Evolutionary conservation across 2,329 filamentous ascomycete genomes (phyloP).

Genomic region (Fusarium neocosmosporiellum): DNA sequence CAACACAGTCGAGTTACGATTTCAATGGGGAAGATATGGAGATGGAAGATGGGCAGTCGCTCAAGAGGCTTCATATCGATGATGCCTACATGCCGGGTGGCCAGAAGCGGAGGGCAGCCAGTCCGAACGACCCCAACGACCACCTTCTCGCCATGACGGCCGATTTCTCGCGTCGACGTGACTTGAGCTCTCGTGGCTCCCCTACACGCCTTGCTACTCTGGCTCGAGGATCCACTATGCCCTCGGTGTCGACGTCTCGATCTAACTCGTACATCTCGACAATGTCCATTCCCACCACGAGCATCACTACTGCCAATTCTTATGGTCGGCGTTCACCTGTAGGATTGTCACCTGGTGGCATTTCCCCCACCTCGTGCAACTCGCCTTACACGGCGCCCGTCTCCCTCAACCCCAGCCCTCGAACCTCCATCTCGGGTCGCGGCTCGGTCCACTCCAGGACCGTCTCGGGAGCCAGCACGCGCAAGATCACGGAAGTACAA

Average conservation of each 20-base stretch:
- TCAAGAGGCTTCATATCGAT: conserved; percentile 64
- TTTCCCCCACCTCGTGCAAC: conserved; percentile 62
- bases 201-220: conserved; percentile 62
- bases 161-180: conserved; percentile 61
- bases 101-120: conserved; percentile 67
- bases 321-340: conserved; percentile 61
- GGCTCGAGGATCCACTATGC: conserved; percentile 56
- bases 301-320: conserved; percentile 56
- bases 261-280: conserved; percentile 62
- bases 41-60: conserved; percentile 62
- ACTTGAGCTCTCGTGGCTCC: conserved; percentile 61
- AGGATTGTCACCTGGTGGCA: conserved; percentile 58
- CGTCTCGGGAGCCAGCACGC: conserved; percentile 61
- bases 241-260: conserved; percentile 57
- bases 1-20: conserved; percentile 58
- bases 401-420: conserved; percentile 62
- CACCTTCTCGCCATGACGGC: conserved; percentile 52
- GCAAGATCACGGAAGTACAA: conserved; percentile 63
- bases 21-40: conserved; percentile 58
- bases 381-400: conserved; percentile 63
- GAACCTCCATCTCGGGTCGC: conserved; percentile 56
- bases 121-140: conserved; percentile 59
- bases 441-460: conserved; percentile 58
- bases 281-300: conserved; percentile 55
- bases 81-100: conserved; percentile 56